Evolutionary conservation across 331 rosid genomes (phyloP).

Genomic region (Erythrophleum ivorense): DNA sequence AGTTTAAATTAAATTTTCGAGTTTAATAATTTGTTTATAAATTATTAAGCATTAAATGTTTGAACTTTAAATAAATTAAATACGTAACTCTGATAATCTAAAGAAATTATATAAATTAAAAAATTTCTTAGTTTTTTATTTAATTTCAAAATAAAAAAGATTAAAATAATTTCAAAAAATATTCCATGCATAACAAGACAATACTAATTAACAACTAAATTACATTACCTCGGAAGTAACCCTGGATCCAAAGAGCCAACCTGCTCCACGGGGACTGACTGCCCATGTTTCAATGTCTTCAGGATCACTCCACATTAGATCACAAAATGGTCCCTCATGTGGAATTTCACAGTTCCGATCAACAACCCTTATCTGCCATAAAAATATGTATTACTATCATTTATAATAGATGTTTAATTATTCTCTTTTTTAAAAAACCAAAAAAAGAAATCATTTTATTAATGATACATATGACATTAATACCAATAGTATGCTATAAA

Average conservation of each 20-base stretch:
- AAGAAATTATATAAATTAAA: no score
- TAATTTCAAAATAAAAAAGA: no score
- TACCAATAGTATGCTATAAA: not conserved
- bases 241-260: slow-evolving; percentile 97
- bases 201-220: slow-evolving; percentile 29
- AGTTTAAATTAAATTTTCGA: no score
- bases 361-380: slow-evolving; percentile 65
- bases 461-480: not conserved
- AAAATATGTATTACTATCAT: not conserved
- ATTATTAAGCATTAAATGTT: no score
- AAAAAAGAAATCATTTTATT: not conserved
- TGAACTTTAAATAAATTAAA: no score
- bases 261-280: slow-evolving; percentile 97
- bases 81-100: no score
- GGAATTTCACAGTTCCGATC: slow-evolving; percentile 85
- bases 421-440: not conserved
- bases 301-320: slow-evolving; percentile 34
- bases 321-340: slow-evolving; percentile 84
- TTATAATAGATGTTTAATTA: not conserved
- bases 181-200: slow-evolving; percentile 21
- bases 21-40: no score
- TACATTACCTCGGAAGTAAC: slow-evolving; percentile 85
- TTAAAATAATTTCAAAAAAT: no score
- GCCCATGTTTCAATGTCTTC: slow-evolving; percentile 45
- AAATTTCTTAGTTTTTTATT: no score